phyloP scores from a whole-genome alignment of 129 eudicot genomes.

The Helianthus tuberosus region DNA sequence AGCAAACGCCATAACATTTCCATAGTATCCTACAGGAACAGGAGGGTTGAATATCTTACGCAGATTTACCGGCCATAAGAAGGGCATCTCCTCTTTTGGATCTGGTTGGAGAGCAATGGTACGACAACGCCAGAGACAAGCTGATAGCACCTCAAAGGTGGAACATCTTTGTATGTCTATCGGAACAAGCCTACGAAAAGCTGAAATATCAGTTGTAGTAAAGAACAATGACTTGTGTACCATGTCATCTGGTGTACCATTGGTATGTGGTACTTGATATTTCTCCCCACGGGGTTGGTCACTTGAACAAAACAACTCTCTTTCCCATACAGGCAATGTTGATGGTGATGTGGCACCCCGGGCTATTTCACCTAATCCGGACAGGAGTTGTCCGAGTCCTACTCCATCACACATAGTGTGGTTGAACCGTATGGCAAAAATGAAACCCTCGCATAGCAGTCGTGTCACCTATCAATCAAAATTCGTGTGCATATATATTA shows the following conservation, averaged over 20 bases:
- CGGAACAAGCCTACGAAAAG: slow-evolving; percentile 18
- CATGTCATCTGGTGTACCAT: slow-evolving; percentile 33
- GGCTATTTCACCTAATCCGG: slow-evolving; percentile 53
- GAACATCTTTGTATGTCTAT: not conserved
- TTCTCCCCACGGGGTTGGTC: slow-evolving; percentile 39
- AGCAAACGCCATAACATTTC: not conserved
- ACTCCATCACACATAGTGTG: slow-evolving; percentile 63
- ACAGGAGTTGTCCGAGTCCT: slow-evolving; percentile 54
- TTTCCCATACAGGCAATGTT: slow-evolving; percentile 51
- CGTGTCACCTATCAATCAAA: slow-evolving; percentile 36
- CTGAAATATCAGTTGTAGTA: slow-evolving; percentile 36
- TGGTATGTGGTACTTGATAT: slow-evolving; percentile 29
- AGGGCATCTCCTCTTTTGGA: not conserved
- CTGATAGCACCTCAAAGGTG: slow-evolving; percentile 1
- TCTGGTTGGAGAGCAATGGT: slow-evolving; percentile 12
- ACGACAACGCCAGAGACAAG: slow-evolving; percentile 15
- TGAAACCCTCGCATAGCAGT: slow-evolving; percentile 61
- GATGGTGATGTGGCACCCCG: slow-evolving; percentile 52
- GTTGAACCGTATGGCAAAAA: slow-evolving; percentile 56
- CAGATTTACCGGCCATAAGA: slow-evolving; percentile 23
- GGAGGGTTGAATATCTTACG: slow-evolving; percentile 27
- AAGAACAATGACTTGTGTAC: slow-evolving; percentile 23
- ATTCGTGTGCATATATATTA: not conserved
- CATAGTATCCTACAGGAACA: slow-evolving; percentile 23
- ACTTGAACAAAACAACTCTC: slow-evolving; percentile 56